phyloP scores from a whole-genome alignment of 495 filamentous ascomycete species.

The Trichoderma asperelloides region DNA sequence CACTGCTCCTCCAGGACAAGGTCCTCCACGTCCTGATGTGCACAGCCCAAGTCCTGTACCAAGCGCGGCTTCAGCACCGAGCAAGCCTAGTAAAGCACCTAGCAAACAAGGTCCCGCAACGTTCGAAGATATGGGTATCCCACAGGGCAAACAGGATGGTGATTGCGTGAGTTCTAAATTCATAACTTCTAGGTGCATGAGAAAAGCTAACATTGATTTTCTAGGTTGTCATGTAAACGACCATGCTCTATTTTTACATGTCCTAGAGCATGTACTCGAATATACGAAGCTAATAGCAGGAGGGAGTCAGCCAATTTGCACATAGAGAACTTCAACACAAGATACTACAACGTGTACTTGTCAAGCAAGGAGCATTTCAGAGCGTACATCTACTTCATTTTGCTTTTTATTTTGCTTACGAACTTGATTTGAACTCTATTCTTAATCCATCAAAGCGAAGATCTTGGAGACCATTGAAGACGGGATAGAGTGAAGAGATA shows the following conservation, averaged over 20 bases:
- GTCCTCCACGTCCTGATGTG: neutral
- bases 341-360: neutral
- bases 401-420: neutral
- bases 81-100: slow-evolving; percentile 24
- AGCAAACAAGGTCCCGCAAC: slow-evolving; percentile 76
- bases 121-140: slow-evolving; percentile 97
- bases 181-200: neutral
- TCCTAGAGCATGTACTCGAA: neutral
- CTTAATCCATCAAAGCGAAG: neutral
- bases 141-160: slow-evolving; percentile 62
- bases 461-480: neutral
- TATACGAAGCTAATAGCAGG: neutral
- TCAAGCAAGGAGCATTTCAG: neutral
- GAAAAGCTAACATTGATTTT: slow-evolving; percentile 11
- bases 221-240: slow-evolving; percentile 20
- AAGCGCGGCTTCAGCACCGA: slow-evolving; percentile 23
- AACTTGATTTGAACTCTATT: neutral
- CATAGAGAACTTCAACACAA: neutral
- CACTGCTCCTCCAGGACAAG: slow-evolving; percentile 2
- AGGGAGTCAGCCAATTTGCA: neutral
- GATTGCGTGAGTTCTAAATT: slow-evolving; percentile 73
- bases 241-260: neutral
- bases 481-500: neutral
- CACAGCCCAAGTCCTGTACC: slow-evolving; percentile 16
- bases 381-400: neutral